Evolutionary conservation across 2,329 filamentous ascomycete genomes (phyloP), one percentile per base, ranked within the genome.

Genomic region (Lecanosticta acicola): DNA sequence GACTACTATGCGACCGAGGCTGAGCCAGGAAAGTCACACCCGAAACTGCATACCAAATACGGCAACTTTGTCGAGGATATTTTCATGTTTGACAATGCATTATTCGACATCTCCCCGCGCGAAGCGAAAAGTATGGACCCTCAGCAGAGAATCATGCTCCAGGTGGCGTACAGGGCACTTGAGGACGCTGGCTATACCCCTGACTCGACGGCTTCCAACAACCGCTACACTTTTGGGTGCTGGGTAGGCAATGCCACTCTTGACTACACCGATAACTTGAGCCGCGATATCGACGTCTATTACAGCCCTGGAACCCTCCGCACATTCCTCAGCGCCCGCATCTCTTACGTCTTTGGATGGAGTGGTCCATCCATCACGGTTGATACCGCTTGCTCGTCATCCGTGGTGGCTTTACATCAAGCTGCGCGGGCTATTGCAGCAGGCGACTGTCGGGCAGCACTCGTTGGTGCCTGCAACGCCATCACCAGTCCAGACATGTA

Each of bases 261-360:
- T 16, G 34, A 37, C 14, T 14, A 37, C 34, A 16, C 26, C 26
- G 8, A 9, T n/a, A 32, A 37, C 14, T 16, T 37, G 13, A 9
- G 62, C 21, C 57, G 72, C 21, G 32, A 58, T 0, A 26, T 66
- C 1, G 67, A 53, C 8, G 66, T 69, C 0, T 76, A 63, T 40
- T 56, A 66, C 0, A 63, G 64, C 9, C 58, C 57, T 0, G 63
- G 63, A 0, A 53, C 55, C 1, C 44, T 62, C n/a, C 38, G 51
- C 0, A 54, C 57, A 8, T 65, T 65, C 35, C 40, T 63, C 7
- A 50, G 54, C 3, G 62, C 60, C 3, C 59, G 60, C 4, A 61
- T 73, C 34, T 68, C 63, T 26, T 69, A 72, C 46, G 62, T 66
- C 42, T 73, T 72, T 39, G 64, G 68, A 0, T 71, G 69, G 52